Conservation (phyloP, 1,284 basidiomycete genomes). For the Rhizoctonia solani region DNA sequence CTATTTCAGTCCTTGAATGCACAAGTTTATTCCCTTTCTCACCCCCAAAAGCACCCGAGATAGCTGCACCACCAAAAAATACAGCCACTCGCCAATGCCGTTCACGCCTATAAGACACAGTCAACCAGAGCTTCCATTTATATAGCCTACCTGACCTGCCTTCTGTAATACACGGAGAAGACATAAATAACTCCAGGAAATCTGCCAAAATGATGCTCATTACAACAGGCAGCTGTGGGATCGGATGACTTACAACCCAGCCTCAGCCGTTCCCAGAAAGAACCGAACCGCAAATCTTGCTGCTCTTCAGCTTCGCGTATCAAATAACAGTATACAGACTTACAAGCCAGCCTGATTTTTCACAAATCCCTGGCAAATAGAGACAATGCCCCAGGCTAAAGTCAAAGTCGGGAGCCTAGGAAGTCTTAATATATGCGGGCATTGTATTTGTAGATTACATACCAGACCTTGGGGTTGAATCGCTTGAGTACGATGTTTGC, state of each 20-base stretch:
- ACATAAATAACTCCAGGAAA: conserved; percentile 66
- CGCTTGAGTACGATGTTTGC: conserved; percentile 65
- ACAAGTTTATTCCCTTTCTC: conserved; percentile 4
- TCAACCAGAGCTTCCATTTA: not conserved
- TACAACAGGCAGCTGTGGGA: not conserved
- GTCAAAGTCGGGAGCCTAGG: conserved; percentile 58
- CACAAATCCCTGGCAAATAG: conserved; percentile 62
- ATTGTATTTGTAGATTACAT: not conserved
- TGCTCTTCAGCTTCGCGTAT: not conserved
- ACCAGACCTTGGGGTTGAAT: conserved; percentile 59
- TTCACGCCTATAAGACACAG: conserved; percentile 51
- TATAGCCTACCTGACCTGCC: conserved; percentile 43
- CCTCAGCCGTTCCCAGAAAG: conserved; percentile 58
- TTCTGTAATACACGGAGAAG: conserved; percentile 64
- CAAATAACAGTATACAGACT: conserved; percentile 41
- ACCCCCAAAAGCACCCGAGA: conserved; percentile 64
- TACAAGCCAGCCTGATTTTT: conserved; percentile 60
- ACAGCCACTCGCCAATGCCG: conserved; percentile 64
- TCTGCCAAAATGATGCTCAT: conserved; percentile 24
- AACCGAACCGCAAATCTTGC: conserved; percentile 29
- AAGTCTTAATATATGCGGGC: not conserved
- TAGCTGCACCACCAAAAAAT: conserved; percentile 59
- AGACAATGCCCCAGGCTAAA: conserved; percentile 63
- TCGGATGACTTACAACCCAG: conserved; percentile 48
- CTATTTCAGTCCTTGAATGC: conserved; percentile 1